These are phyloP conservation scores for Naematelia aurantialba DNA, from an alignment of 768 basidiomycete species.

Conservation along the genomic window DNA sequence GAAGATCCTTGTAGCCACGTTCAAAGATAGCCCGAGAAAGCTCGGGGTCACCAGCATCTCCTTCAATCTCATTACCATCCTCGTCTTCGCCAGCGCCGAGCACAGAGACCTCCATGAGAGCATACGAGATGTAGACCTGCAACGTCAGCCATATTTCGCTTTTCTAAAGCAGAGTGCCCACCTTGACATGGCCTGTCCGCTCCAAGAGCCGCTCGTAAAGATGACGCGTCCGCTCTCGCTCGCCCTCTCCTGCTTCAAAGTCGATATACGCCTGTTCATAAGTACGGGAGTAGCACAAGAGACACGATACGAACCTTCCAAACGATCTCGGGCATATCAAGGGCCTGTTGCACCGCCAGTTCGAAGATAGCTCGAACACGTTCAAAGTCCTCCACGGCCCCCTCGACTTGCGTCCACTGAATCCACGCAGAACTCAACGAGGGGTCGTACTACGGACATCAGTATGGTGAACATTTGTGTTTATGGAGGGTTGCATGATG, in stretches of 20 bases:
- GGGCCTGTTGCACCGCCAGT: slow-evolving; percentile 76
- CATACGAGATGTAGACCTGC: slow-evolving; percentile 86
- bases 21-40: slow-evolving; percentile 77
- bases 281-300: slow-evolving; percentile 53
- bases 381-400: slow-evolving; percentile 75
- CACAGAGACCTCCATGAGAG: slow-evolving; percentile 79
- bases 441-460: slow-evolving; percentile 67
- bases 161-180: slow-evolving; percentile 1
- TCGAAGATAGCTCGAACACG: slow-evolving; percentile 93
- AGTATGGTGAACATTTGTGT: not conserved
- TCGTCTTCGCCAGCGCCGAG: slow-evolving; percentile 49
- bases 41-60: slow-evolving; percentile 63
- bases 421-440: slow-evolving; percentile 94
- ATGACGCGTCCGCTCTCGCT: slow-evolving; percentile 74
- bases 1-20: slow-evolving; percentile 81
- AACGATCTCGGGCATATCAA: slow-evolving; percentile 83
- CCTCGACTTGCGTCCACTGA: slow-evolving; percentile 87
- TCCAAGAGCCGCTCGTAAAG: slow-evolving; percentile 83
- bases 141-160: not conserved
- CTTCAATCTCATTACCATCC: slow-evolving; percentile 57
- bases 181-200: slow-evolving; percentile 85
- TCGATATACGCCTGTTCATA: slow-evolving; percentile 91
- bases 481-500: too few species aligned
- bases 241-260: slow-evolving; percentile 91
- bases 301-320: slow-evolving; percentile 43